Conservation (phyloP, 352 stramenopile species). For the Phytophthora pini region DNA sequence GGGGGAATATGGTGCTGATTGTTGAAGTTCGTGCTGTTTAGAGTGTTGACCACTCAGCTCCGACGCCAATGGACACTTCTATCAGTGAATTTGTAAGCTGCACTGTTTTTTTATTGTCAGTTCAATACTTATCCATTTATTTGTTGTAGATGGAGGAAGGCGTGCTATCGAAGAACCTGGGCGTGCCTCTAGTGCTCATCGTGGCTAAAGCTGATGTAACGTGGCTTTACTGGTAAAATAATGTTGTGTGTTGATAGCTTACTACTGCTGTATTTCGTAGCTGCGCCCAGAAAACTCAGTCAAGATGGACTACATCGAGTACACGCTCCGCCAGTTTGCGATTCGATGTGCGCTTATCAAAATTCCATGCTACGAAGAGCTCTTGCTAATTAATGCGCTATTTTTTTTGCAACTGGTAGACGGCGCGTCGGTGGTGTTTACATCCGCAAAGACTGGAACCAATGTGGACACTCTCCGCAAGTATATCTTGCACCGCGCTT, state of each 20-base stretch:
- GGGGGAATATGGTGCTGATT: conserved; percentile 3
- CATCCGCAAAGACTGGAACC: conserved; percentile 75
- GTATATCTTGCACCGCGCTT: conserved; percentile 80
- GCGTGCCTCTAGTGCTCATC: conserved; percentile 74
- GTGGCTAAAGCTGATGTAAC: conserved; percentile 81
- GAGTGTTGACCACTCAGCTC: conserved; percentile 63
- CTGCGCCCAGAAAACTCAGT: conserved; percentile 79
- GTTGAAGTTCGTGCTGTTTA: conserved; percentile 22
- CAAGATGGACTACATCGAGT: conserved; percentile 90
- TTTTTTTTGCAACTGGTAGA: conserved; percentile 41
- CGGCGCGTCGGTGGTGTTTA: conserved; percentile 80
- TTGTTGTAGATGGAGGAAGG: conserved; percentile 72
- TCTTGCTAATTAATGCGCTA: conserved; percentile 26
- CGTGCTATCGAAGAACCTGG: conserved; percentile 80
- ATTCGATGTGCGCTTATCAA: conserved; percentile 64
- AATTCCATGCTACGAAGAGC: background rate
- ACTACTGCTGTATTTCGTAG: conserved; percentile 28
- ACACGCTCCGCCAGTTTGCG: conserved; percentile 76
- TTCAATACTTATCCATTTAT: background rate
- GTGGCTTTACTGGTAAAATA: too few relatives aligned
- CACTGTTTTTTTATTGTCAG: conserved; percentile 3
- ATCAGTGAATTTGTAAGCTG: conserved; percentile 74
- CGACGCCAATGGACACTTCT: conserved; percentile 60
- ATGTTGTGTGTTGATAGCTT: background rate
- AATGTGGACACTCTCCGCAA: conserved; percentile 79